These are phyloP conservation scores for Macaranga tanarius DNA, from an alignment of 441 rosid species.

Conservation along the genomic window DNA sequence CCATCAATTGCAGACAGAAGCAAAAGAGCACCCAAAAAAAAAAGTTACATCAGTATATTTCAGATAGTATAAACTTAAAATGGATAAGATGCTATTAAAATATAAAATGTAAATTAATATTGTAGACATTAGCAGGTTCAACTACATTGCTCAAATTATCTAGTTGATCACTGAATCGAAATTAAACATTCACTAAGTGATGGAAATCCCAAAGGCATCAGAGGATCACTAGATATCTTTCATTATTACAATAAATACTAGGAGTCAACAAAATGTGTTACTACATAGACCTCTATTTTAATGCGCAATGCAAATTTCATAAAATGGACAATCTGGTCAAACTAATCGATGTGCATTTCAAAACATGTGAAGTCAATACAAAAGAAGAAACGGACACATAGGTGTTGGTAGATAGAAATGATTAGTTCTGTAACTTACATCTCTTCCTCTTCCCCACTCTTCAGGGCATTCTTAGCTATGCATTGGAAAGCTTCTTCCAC, in stretches of 20 bases:
- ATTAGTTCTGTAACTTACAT: conserved; percentile 52
- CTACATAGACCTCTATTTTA: not conserved
- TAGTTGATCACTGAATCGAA: not conserved
- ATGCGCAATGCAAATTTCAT: not conserved
- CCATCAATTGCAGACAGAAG: conserved; percentile 16
- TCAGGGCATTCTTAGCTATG: conserved; percentile 91
- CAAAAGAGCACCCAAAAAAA: conserved; percentile 10
- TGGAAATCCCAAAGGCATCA: not conserved
- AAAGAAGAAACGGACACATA: not conserved
- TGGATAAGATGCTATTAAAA: not conserved
- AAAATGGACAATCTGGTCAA: not conserved
- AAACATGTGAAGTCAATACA: not conserved
- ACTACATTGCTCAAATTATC: not conserved
- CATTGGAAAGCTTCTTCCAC: conserved; percentile 97
- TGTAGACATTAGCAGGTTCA: not conserved
- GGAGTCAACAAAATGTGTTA: too few species aligned
- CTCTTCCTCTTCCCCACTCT: conserved; percentile 93
- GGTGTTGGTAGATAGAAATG: not conserved
- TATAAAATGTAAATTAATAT: too few species aligned
- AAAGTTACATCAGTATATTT: conserved; percentile 6
- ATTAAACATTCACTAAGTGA: not conserved
- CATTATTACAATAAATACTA: too few species aligned
- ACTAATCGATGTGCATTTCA: not conserved
- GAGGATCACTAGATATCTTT: not conserved
- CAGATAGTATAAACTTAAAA: not conserved